Base-by-base conservation (phyloP, 257 asterid species). In the Lycium ferocissimum region DNA sequence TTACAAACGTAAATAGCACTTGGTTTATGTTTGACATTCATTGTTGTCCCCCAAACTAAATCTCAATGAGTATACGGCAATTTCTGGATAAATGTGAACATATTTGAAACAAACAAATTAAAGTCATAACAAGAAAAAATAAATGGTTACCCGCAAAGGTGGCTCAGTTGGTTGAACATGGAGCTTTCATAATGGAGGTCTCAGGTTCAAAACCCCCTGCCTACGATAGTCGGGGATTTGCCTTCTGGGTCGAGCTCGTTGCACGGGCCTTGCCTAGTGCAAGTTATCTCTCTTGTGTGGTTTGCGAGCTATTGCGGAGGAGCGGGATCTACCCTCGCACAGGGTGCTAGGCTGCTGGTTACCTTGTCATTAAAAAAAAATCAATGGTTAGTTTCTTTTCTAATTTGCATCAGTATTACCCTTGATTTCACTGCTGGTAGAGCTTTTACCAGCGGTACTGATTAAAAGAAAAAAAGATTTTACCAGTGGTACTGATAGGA, bases 101-200 rank as follows among this genome's bases (percentile, higher is more conserved):
- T 22, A 35, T 14, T 78, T 0, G 26, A 53, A 78, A 53, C 1
- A 51, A 45, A 78, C 33, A 26, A 78, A 33, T 33, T 78, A 7
- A 53, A 78, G 7, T 54, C 15, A 53, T 78, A 78, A 26, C 65
- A 78, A 78, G 82, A 53, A 26, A 26, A 78, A 26, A 2, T 78
- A 22, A 33, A 26, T 78, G 7, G 33, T 53, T 78, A 53, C 33
- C 33, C 33, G 33, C 33, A 26, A 26, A 1, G 33, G 33, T 26
- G 33, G 33, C 33, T 26, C 33, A 26, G 33, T 26, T 26, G 33
- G 33, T 26, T 26, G 33, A 26, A 1, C 33, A 26, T 26, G 33
- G 33, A 26, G 33, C 33, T 26, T 26, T 1, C 33, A 26, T 26
- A 26, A 26, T 26, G 33, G 33, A 26, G 33, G 33, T 26, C 33